These are phyloP conservation scores for Barnettozyma siamensis DNA, from an alignment of 805 yeast genomes.

Conservation along the genomic window DNA sequence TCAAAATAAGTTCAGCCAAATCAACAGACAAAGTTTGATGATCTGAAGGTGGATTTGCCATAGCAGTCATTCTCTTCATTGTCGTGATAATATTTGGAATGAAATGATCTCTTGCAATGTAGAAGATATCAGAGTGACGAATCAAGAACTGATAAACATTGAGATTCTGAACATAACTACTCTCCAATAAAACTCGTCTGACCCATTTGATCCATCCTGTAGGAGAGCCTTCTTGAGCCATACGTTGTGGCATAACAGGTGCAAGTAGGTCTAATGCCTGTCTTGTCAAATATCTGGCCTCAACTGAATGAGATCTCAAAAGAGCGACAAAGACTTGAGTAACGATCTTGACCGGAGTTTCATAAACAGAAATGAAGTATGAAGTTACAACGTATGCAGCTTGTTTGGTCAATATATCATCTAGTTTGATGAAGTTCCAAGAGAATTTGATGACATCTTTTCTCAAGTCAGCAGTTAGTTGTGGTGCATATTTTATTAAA, in stretches of 20 bases:
- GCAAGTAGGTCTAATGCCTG: conserved; percentile 87
- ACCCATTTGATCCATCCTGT: conserved; percentile 90
- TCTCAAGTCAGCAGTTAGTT: conserved; percentile 49
- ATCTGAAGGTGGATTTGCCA: conserved; percentile 72
- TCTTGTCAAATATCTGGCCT: conserved; percentile 74
- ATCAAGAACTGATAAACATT: conserved; percentile 87
- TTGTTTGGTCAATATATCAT: conserved; percentile 84
- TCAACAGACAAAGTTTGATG: conserved; percentile 85
- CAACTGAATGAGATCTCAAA: conserved; percentile 77
- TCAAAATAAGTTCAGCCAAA: conserved; percentile 74
- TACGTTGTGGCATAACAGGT: conserved; percentile 72
- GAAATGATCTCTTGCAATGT: conserved; percentile 81
- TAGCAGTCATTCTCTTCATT: conserved; percentile 81
- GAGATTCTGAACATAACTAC: conserved; percentile 78
- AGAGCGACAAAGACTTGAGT: conserved; percentile 90
- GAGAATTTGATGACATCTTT: conserved; percentile 89
- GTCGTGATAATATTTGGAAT: conserved; percentile 85
- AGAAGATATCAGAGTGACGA: conserved; percentile 79
- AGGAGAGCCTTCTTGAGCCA: conserved; percentile 44
- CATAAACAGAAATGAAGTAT: conserved; percentile 79
- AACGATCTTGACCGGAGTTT: conserved; percentile 82
- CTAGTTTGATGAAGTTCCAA: conserved; percentile 89
- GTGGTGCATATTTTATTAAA: conserved; percentile 63
- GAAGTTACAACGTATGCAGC: conserved; percentile 89
- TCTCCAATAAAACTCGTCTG: conserved; percentile 84